Base-by-base conservation (phyloP, 176 grass and related monocot species). In the Zoysia pacifica region DNA sequence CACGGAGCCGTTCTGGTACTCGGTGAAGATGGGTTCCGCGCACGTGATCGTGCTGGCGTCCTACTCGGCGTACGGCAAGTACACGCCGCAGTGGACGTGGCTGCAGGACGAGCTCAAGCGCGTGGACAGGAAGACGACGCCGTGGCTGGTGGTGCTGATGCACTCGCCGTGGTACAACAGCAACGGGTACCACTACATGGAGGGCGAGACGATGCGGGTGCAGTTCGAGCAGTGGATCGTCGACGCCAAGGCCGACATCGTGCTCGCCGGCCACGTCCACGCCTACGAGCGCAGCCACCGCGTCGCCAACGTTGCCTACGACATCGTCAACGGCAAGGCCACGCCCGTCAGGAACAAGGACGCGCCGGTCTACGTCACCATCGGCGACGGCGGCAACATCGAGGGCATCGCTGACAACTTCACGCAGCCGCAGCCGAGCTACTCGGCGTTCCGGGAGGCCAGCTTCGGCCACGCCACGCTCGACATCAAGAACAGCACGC, bases 101-200 rank as follows among this genome's bases (percentile, higher is more conserved):
- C 85, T 94, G 45, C 5, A 74, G 20, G 15, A 11, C 0, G 91
- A 93, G 87, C 91, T 93, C 1, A 46, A 1, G 1, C 28, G 54
- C 11, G 91, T 93, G 16, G 78, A 93, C 72, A 37, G 91, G 7
- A 58, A 1, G 2, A 9, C 37, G 7, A 93, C 91, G 18, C 91
- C 91, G 0, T 93, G 91, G 91, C 81, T 93, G 14, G 38, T 93
- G 15, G 78, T 93, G 10, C 53, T 90, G 1, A 20, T 89, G 85
- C 91, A 94, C 67, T 84, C 88, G 18, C 88, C 91, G 0, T 89
- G 86, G 88, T 94, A 94, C 76, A 94, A 94, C 83, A 91, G 88
- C 91, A 87, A 91, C 83, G 79, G 8, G 49, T 94, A 94, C 73
- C 88, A 94, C 67, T 94, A 91, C 56, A 89, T 94, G 89, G 93